Evolutionary conservation across 371 early-diverging fungal genomes (phyloP), one percentile per base, ranked within the genome.

Genomic region (Mucor piriformis): DNA sequence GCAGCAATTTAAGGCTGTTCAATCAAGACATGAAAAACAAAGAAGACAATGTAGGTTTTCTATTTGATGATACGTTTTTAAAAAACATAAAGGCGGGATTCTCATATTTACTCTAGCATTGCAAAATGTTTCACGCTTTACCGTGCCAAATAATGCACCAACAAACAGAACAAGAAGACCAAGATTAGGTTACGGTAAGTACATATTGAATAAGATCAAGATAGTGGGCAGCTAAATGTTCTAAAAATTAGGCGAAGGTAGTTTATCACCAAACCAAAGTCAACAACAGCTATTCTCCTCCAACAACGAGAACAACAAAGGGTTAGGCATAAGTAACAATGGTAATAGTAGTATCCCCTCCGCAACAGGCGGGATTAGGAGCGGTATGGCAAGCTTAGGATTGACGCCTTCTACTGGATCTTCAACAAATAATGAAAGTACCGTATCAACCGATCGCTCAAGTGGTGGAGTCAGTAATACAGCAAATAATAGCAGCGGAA

Each of bases 1-100:
- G 29, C 60, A 74, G 2, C 86, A 88, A 55, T 88, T 88, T 56
- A 74, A 83, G 34, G 57, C 67, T 3, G 84, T 86, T 2, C 88
- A 88, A 50, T 53, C 72, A 1, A 72, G 77, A 25, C 87, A 88
- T 60, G 87, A 86, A 60, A 82, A 77, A 23, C 73, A 76, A 10
- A 72, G 84, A 18, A 69, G 69, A 46, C 72, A 75, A 65, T 64
- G 79, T 75, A 68, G 50, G 52, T 35, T 27, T 16, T 24, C n/a
- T 33, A 10, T 35, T 50, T 35, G 37, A 15, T 20, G 5, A 46
- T 42, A 18, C 6, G 6, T 44, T 12, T 21, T 12, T 24, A 20
- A 32, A n/a, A 3, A 48, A 32, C 6, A 20, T 47, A 34, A n/a
- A n/a, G n/a, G n/a, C n/a, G n/a, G n/a, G n/a, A n/a, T n/a, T 34